Evolutionary conservation across 768 basidiomycete species (phyloP), one percentile per base, ranked within the genome.

Genomic region (Trametes coccinea): DNA sequence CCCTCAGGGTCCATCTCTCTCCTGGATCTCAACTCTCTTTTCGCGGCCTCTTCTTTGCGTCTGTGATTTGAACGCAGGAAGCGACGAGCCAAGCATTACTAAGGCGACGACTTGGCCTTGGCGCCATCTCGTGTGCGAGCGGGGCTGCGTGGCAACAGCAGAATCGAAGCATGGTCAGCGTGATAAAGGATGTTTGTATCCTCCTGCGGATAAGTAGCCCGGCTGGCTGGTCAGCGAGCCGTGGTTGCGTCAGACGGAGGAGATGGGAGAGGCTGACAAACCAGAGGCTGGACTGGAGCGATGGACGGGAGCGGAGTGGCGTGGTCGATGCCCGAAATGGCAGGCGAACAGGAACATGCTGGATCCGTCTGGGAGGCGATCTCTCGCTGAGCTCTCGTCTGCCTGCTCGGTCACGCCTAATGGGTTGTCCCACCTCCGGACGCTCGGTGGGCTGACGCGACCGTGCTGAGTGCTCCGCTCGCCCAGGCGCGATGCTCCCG

Each of bases 261-360:
- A 22, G 22, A 22, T 22, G 22, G 22, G 27, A 22, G 27, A 4
- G 45, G 46, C 56, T 48, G 48, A 49, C 56, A 27, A 58, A 43
- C 41, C 13, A 2, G 9, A 14, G 39, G n/a, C 41, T 43, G 41
- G 41, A 48, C 17, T 41, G 49, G 56, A 58, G 56, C 40, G 40
- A 43, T 33, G 48, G 48, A 17, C 41, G 56, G 56, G 22, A 31
- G 39, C 54, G 30, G 54, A 22, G 40, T 34, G 45, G 53, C 46
- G 56, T 14, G 47, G 37, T 16, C 14, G 6, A 13, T 7, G 37
- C 56, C 49, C 1, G 27, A 51, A 37, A 31, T 13, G 49, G 56
- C 56, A 58, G 22, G 56, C 29, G 46, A 40, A 29, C 46, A 57
- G 48, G 56, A 57, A 58, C 40, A 43, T 39, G 56, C 56, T 50